Evolutionary conservation across 2,329 filamentous ascomycete genomes (phyloP).

Genomic region (Cryphonectria japonica): DNA sequence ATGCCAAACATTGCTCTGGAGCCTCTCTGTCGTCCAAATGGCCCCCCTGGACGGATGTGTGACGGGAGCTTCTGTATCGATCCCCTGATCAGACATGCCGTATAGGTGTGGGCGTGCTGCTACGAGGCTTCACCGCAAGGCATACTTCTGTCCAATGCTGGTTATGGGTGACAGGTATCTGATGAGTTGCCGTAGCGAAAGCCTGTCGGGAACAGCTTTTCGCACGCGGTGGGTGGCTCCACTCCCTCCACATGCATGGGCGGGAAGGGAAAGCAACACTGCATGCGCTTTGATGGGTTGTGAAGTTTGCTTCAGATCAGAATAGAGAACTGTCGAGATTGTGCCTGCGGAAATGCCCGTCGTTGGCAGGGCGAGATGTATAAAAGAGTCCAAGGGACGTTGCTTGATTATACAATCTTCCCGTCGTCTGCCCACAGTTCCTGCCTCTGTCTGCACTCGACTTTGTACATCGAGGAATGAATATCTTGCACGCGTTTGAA

Average conservation of each 20-base stretch:
- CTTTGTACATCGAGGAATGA: background rate
- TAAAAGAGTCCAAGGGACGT: background rate
- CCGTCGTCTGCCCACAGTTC: background rate
- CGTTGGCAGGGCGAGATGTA: background rate
- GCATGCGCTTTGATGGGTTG: conserved; percentile 2
- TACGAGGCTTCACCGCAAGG: background rate
- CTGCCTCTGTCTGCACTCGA: background rate
- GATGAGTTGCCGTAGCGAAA: background rate
- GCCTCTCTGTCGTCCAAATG: background rate
- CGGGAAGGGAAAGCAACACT: conserved; percentile 1
- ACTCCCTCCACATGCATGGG: background rate
- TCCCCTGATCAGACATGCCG: background rate
- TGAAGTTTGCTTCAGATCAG: conserved; percentile 13
- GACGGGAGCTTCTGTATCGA: background rate
- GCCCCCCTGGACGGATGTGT: background rate
- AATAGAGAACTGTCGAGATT: background rate
- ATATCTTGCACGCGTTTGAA: background rate
- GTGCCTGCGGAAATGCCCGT: background rate
- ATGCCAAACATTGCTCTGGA: background rate
- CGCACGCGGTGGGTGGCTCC: background rate
- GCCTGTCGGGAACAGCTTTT: background rate
- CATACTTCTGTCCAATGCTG: conserved; percentile 2
- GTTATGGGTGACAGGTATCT: background rate
- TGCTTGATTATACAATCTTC: background rate
- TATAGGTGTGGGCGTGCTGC: background rate